Evolutionary conservation across 2,329 filamentous ascomycete genomes (phyloP).

Genomic region (Colletotrichum viniferum): DNA sequence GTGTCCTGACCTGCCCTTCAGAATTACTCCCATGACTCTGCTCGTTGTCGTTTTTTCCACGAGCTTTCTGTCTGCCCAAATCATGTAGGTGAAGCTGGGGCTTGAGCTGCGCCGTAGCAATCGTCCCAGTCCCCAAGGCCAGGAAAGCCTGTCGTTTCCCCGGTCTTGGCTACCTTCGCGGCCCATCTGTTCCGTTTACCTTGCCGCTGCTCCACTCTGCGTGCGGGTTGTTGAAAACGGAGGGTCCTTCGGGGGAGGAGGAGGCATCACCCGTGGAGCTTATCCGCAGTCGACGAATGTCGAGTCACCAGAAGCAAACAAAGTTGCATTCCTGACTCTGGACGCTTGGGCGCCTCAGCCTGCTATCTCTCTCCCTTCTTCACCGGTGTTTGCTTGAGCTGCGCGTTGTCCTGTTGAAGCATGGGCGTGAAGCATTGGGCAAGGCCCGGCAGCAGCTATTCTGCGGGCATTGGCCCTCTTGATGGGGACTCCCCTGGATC

Average conservation of each 20-base stretch:
- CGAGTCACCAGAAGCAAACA: neutral
- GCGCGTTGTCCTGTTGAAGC: neutral
- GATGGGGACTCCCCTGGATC: neutral
- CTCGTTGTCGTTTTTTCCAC: neutral
- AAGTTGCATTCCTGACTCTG: neutral
- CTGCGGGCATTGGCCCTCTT: neutral
- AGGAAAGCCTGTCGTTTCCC: neutral
- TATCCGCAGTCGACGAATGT: neutral
- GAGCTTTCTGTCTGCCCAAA: neutral
- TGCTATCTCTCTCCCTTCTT: neutral
- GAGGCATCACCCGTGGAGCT: constrained; percentile 4
- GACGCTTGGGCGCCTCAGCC: neutral
- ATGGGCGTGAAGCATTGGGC: neutral
- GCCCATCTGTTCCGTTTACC: neutral
- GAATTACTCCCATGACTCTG: neutral
- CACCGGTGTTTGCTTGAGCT: neutral
- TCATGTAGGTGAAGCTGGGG: neutral
- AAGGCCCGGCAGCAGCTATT: neutral
- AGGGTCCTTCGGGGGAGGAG: neutral
- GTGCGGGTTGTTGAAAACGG: neutral
- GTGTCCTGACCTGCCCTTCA: neutral
- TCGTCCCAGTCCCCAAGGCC: neutral
- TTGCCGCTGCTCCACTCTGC: neutral
- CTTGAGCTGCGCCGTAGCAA: neutral
- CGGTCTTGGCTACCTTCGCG: neutral